Evolutionary conservation across 129 eudicot species (phyloP).

Genomic region (Apium graveolens): DNA sequence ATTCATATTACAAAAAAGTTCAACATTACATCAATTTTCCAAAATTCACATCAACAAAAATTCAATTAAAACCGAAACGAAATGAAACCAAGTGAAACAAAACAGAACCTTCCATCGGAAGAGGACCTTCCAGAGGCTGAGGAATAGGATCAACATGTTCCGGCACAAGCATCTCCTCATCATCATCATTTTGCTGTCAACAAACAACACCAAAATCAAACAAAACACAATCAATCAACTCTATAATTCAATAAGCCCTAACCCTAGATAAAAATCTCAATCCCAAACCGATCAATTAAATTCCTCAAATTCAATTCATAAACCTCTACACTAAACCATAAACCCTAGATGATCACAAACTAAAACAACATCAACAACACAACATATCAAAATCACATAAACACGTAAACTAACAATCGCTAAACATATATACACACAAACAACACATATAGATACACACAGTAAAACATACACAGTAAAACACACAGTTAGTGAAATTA

Average conservation of each 20-base stretch:
- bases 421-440: neutral
- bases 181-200: slow-evolving; percentile 70
- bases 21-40: neutral
- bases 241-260: neutral
- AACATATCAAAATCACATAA: neutral
- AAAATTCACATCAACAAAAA: neutral
- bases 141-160: slow-evolving; percentile 16
- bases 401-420: neutral
- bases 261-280: neutral
- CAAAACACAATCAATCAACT: neutral
- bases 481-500: neutral
- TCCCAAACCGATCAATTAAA: neutral
- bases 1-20: neutral
- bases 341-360: slow-evolving; percentile 6
- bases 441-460: neutral
- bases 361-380: neutral
- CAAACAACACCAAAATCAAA: slow-evolving; percentile 17
- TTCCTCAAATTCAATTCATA: neutral
- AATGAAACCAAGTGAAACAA: neutral
- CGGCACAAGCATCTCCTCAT: slow-evolving; percentile 88
- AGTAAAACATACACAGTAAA: neutral
- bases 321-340: neutral
- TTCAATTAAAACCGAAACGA: neutral
- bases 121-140: slow-evolving; percentile 5
- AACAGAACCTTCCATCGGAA: slow-evolving; percentile 64